These are phyloP conservation scores for Nemania diffusa DNA, from an alignment of 2,329 filamentous ascomycete species.

Conservation along the genomic window DNA sequence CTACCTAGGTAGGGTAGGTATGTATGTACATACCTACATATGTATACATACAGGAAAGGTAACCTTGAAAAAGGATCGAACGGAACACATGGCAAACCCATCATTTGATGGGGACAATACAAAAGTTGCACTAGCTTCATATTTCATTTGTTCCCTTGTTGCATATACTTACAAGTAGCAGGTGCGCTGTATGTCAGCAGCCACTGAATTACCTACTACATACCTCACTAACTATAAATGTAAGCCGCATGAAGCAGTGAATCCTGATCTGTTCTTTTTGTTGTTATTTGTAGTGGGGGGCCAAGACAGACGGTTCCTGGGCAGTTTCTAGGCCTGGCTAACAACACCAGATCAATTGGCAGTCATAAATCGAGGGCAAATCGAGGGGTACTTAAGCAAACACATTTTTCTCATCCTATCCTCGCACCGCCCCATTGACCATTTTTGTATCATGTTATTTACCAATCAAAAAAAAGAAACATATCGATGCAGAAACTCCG, in stretches of 20 bases:
- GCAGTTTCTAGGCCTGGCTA: no score
- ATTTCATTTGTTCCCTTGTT: slow-evolving; percentile 2
- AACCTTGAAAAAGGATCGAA: slow-evolving; percentile 2
- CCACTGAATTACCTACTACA: slow-evolving; percentile 10
- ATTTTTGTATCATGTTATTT: neutral
- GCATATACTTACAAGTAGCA: no score
- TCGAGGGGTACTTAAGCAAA: slow-evolving; percentile 11
- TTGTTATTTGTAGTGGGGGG: no score
- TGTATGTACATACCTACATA: no score
- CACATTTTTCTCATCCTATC: neutral
- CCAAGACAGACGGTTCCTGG: no score
- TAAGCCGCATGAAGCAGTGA: slow-evolving; percentile 15
- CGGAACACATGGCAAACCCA: neutral
- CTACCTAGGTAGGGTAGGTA: no score
- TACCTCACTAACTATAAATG: no score
- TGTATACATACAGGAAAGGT: no score
- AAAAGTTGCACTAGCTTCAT: neutral
- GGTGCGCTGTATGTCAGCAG: no score
- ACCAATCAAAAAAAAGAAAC: neutral
- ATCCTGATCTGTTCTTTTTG: no score
- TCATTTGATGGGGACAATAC: neutral
- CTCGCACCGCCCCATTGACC: neutral
- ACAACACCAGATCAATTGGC: no score
- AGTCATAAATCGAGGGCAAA: no score
- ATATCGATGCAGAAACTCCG: neutral